phyloP scores from a whole-genome alignment of 2,329 filamentous ascomycete species.

The Pezicula radicicola region DNA sequence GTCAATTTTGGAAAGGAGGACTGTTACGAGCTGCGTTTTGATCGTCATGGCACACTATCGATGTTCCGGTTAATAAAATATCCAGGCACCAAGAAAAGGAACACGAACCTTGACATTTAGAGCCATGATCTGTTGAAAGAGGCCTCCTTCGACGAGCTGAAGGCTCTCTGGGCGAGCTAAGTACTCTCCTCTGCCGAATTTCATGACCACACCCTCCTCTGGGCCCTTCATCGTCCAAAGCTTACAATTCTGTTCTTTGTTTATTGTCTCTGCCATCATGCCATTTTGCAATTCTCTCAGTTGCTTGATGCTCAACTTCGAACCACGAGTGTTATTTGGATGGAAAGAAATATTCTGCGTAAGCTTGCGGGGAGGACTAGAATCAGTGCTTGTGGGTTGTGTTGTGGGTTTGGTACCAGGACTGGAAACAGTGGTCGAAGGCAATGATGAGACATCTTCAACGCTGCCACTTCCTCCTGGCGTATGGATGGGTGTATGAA shows the following conservation, averaged over 20 bases:
- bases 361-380: no score
- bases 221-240: constrained; percentile 44
- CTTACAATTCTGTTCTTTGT: constrained; percentile 52
- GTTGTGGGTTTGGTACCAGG: no score
- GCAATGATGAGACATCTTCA: no score
- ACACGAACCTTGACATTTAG: constrained; percentile 52
- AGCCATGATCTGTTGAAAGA: constrained; percentile 44
- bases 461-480: no score
- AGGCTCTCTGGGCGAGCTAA: constrained; percentile 47
- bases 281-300: neutral
- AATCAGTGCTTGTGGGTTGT: no score
- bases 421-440: no score
- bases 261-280: neutral
- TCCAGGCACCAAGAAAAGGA: neutral
- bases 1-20: constrained; percentile 49
- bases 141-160: constrained; percentile 38
- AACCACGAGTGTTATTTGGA: neutral
- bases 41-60: constrained; percentile 63
- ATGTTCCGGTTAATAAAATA: constrained; percentile 6
- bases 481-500: no score
- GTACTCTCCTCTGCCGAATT: constrained; percentile 47
- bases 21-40: constrained; percentile 60
- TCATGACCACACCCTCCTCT: constrained; percentile 54
- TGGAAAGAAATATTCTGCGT: no score
- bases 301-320: neutral